Evolutionary conservation across 352 stramenopile species (phyloP), one percentile per base, ranked within the genome.

Genomic region (Thraustochytrium sp.): DNA sequence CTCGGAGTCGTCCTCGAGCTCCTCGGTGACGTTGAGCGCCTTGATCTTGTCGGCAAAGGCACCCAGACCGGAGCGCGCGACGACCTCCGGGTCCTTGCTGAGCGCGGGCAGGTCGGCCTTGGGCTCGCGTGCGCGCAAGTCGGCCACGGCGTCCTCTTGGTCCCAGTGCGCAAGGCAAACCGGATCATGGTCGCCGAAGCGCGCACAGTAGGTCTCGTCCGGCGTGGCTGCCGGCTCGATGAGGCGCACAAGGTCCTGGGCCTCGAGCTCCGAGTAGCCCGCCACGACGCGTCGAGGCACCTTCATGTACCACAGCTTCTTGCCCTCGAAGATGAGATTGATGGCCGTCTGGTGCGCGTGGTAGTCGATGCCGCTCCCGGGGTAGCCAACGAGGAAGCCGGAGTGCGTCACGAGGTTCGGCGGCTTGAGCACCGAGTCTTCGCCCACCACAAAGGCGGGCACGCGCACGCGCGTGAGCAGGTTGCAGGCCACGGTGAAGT

Each of bases 271-370:
- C 0, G 37, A 54, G 31, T 75, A 54, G 5, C 37, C 62, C 29
- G 40, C 49, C 26, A 46, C 53, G 44, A 37, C 38, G 5, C 59
- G 59, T 13, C 26, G 8, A 34, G 31, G 11, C 37, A 84, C 76
- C 76, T 84, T 84, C 76, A 84, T 84, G 53, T 59, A 55, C 76
- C 76, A 84, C 29, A 61, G 8, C 34, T 84, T 84, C 26, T 84
- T 21, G 26, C 76, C 76, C n/a, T 77, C 44, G 26, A 84, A 84
- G 18, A 84, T 44, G 37, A 84, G 36, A 13, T 84, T 84, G 36
- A 84, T 85, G n/a, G 76, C 76, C 11, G 61, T 13, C 29, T 84
- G 76, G 65, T 84, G 76, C 63, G 23, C 11, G 63, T 84, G 76
- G 85, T 49, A 84, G 65, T 84, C 76, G 13, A 84, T 84, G 5